Evolutionary conservation across 306 rosid genomes (phyloP).

Genomic region (Argentina anserina): DNA sequence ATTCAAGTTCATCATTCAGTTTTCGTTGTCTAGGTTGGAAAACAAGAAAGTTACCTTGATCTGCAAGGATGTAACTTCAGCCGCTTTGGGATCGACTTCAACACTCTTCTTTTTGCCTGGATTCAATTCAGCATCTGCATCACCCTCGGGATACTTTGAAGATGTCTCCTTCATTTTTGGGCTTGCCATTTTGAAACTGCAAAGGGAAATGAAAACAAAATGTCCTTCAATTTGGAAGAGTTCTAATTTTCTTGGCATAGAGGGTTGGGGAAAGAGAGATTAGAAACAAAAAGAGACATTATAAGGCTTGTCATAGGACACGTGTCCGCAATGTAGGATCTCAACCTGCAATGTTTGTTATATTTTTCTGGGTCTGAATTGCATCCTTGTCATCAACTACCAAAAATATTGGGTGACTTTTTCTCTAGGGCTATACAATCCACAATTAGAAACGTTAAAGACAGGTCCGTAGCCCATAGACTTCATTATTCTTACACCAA

Average conservation of each 20-base stretch:
- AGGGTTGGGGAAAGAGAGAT: not conserved
- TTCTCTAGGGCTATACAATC: not conserved
- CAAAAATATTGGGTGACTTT: constrained; percentile 22
- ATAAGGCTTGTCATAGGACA: not conserved
- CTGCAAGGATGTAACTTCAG: constrained; percentile 45
- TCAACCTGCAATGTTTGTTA: not conserved
- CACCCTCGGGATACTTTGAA: constrained; percentile 42
- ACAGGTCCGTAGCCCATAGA: not conserved
- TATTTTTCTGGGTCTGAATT: not conserved
- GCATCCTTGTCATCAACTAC: constrained; percentile 18
- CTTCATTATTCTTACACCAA: not conserved
- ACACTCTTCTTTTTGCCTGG: constrained; percentile 29
- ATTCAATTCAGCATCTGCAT: constrained; percentile 34
- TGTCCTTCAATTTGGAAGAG: not conserved
- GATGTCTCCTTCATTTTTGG: constrained; percentile 19
- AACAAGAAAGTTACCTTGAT: constrained; percentile 29
- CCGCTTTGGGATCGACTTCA: constrained; percentile 43
- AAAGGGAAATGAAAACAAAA: not conserved
- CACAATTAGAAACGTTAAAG: not conserved
- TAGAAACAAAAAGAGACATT: constrained; percentile 2
- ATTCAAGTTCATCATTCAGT: no score
- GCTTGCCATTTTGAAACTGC: constrained; percentile 42
- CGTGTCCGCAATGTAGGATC: not conserved
- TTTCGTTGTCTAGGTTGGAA: constrained; percentile 5
- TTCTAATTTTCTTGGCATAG: constrained; percentile 7